A percentile compares a stretch with the other conserved stretches of the same genome.
Conservation (phyloP, 495 filamentous ascomycete genomes). For the Mytilinidion resinicola region DNA sequence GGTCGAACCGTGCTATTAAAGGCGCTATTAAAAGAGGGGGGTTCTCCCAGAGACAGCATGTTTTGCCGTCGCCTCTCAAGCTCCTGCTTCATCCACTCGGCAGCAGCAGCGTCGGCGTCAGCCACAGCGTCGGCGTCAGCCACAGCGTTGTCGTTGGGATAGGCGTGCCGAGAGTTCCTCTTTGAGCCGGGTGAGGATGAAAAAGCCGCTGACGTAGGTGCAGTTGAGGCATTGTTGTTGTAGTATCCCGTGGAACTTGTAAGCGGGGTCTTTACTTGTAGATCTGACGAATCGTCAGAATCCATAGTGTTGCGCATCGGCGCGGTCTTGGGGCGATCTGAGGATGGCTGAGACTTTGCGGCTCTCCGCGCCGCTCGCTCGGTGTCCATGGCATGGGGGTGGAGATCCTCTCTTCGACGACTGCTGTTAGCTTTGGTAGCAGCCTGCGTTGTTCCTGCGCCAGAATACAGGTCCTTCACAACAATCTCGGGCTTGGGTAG, state of each 20-base stretch:
- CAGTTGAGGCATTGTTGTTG: slow-evolving; percentile 30
- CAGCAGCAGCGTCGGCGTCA: slow-evolving; percentile 23
- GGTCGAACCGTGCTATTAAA: slow-evolving; percentile 4
- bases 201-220: slow-evolving; percentile 32
- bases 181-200: slow-evolving; percentile 35
- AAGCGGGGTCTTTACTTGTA: slow-evolving; percentile 21
- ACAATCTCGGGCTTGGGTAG: neutral
- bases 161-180: slow-evolving; percentile 26
- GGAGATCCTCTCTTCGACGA: slow-evolving; percentile 14
- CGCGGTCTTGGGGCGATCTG: slow-evolving; percentile 17
- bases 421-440: slow-evolving; percentile 20
- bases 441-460: neutral
- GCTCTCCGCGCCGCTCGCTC: slow-evolving; percentile 1
- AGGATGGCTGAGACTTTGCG: slow-evolving; percentile 7
- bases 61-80: slow-evolving; percentile 29
- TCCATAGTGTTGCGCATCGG: slow-evolving; percentile 18
- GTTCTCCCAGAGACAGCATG: slow-evolving; percentile 6
- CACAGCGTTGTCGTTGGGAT: slow-evolving; percentile 11
- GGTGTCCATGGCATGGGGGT: neutral
- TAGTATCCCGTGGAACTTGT: slow-evolving; percentile 31
- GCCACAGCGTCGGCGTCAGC: slow-evolving; percentile 24
- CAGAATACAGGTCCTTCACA: slow-evolving; percentile 13
- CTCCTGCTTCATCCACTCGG: slow-evolving; percentile 34
- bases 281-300: slow-evolving; percentile 20
- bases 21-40: slow-evolving; percentile 1